A percentile compares a stretch with the other conserved stretches of the same genome.
Evolutionary conservation across 2,329 filamentous ascomycete genomes (phyloP).

Genomic region (Botrytis elliptica): DNA sequence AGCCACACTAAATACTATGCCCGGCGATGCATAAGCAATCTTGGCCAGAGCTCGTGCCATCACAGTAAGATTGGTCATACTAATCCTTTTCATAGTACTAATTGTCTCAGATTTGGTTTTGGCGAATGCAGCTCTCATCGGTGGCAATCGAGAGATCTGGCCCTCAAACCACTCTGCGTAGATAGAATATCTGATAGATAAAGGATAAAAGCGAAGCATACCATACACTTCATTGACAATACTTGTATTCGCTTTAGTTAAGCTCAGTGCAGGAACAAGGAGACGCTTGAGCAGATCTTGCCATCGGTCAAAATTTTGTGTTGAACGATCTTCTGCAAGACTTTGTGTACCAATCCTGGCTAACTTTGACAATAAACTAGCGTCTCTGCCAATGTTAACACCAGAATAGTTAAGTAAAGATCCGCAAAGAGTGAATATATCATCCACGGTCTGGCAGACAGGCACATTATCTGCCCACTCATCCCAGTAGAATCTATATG

Average conservation of each 20-base stretch:
- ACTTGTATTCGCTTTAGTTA: conserved; percentile 80
- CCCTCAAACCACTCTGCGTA: conserved; percentile 93
- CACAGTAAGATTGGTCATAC: conserved; percentile 77
- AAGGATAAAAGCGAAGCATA: conserved; percentile 75
- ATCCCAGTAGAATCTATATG: conserved; percentile 93
- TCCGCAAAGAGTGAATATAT: conserved; percentile 82
- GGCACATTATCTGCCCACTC: conserved; percentile 95
- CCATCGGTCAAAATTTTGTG: conserved; percentile 75
- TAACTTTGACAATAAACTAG: conserved; percentile 74
- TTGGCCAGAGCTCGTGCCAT: conserved; percentile 91
- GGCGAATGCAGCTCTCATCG: conserved; percentile 76
- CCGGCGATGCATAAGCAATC: conserved; percentile 86
- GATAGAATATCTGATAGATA: conserved; percentile 75
- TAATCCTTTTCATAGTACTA: conserved; percentile 83
- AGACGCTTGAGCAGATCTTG: conserved; percentile 78
- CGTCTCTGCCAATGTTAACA: conserved; percentile 84
- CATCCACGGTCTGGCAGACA: conserved; percentile 84
- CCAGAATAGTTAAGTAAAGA: conserved; percentile 84
- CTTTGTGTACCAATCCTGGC: conserved; percentile 81
- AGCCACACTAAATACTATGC: conserved; percentile 85
- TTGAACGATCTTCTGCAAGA: conserved; percentile 66
- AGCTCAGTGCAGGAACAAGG: conserved; percentile 82
- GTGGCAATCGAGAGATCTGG: conserved; percentile 70
- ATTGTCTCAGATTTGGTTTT: conserved; percentile 76
- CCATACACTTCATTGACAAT: conserved; percentile 85